Evolutionary conservation across 495 filamentous ascomycete species (phyloP).

Genomic region (Neurospora terricola): DNA sequence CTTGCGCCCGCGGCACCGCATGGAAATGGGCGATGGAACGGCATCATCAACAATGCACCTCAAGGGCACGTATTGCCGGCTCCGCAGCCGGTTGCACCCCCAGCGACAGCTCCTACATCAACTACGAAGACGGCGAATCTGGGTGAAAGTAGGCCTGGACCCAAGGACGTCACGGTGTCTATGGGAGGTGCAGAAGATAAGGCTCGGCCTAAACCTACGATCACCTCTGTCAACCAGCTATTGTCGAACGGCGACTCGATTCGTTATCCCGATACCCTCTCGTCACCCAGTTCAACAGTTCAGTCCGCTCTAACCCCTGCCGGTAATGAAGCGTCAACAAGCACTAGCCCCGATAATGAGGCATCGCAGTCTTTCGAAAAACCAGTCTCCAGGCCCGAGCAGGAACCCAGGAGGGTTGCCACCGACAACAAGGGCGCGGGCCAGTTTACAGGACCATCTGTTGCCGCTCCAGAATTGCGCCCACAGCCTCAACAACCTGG

Average conservation of each 20-base stretch:
- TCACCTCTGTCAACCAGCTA: conserved; percentile 1
- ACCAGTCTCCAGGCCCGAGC: background rate
- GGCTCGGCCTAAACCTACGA: background rate
- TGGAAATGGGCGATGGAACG: background rate
- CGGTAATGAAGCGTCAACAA: conserved; percentile 34
- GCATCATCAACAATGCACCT: background rate
- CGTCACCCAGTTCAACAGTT: conserved; percentile 36
- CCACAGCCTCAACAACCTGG: background rate
- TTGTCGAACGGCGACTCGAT: conserved; percentile 8
- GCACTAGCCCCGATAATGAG: conserved; percentile 47
- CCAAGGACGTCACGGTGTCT: background rate
- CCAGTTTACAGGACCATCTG: conserved; percentile 2
- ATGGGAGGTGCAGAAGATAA: conserved; percentile 3
- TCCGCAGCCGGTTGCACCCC: background rate
- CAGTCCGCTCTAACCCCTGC: conserved; percentile 30
- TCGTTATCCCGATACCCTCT: conserved; percentile 26
- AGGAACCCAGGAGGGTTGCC: background rate
- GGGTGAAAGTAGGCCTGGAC: background rate
- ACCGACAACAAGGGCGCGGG: background rate
- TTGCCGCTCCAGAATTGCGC: conserved; percentile 4
- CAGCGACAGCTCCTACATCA: background rate
- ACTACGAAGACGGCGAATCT: background rate
- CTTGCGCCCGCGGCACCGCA: background rate
- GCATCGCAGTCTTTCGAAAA: conserved; percentile 28
- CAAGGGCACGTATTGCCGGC: background rate